Evolutionary conservation across 2,329 filamentous ascomycete species (phyloP).

Genomic region (Tolypocladium endophyticum): DNA sequence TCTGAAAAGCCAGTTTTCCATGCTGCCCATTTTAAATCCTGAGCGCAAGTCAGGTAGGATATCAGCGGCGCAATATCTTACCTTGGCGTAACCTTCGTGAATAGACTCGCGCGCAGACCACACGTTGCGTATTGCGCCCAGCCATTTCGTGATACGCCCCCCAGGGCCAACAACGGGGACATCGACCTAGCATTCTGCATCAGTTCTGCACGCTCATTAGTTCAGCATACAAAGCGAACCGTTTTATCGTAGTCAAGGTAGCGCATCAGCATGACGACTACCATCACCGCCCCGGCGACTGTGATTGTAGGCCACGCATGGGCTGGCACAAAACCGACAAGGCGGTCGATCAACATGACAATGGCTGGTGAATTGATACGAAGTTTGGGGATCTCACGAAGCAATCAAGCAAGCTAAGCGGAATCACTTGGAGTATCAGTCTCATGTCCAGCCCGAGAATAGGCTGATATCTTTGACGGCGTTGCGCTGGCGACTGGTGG

Average conservation of each 20-base stretch:
- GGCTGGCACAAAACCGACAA: background rate
- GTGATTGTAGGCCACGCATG: background rate
- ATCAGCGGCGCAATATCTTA: background rate
- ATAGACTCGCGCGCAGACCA: conserved; percentile 5
- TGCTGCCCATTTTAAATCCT: background rate
- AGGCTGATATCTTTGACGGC: background rate
- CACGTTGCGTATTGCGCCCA: conserved; percentile 5
- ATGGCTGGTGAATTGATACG: background rate
- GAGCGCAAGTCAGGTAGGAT: background rate
- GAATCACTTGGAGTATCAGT: background rate
- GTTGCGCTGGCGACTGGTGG: background rate
- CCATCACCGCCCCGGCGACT: background rate
- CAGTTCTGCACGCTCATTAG: background rate
- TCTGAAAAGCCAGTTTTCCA: conserved; percentile 4
- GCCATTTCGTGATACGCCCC: conserved; percentile 6
- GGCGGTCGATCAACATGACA: background rate
- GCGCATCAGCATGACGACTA: conserved; percentile 1
- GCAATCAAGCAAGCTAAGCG: background rate
- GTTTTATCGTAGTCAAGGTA: conserved; percentile 3
- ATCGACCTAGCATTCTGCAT: conserved; percentile 1
- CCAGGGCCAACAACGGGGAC: conserved; percentile 6
- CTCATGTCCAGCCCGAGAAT: background rate
- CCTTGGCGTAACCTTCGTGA: conserved; percentile 6
- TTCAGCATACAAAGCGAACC: background rate
- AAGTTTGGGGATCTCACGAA: background rate